Evolutionary conservation across 1,139 yeast genomes (phyloP).

Genomic region (Williopsis jadinii): DNA sequence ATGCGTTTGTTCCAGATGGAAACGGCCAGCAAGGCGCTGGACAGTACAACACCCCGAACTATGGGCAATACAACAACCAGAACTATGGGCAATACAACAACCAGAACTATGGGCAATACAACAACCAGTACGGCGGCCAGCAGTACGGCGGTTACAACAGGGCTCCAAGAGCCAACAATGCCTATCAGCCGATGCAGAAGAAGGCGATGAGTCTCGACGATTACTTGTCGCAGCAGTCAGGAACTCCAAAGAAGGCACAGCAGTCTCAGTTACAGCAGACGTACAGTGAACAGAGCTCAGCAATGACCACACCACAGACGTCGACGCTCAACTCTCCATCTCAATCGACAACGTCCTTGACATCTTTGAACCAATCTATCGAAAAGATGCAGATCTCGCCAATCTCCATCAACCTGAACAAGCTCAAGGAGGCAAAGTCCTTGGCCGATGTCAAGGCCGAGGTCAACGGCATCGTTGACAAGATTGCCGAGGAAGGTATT

Average conservation of each 20-base stretch:
- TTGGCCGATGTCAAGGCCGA: conserved; percentile 61
- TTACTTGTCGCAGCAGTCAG: conserved; percentile 13
- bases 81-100: conserved; percentile 5
- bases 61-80: conserved; percentile 1
- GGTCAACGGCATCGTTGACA: conserved; percentile 48
- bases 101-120: conserved; percentile 4
- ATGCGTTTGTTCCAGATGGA: conserved; percentile 15
- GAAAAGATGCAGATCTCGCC: conserved; percentile 65
- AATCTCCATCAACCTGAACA: conserved; percentile 49
- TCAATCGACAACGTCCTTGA: conserved; percentile 51
- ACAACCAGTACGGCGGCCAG: conserved; percentile 1
- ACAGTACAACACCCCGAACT: conserved; percentile 2
- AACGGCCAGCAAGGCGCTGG: conserved; percentile 3
- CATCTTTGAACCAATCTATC: conserved; percentile 65
- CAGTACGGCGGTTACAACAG: conserved; percentile 4
- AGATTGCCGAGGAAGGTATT: conserved; percentile 40
- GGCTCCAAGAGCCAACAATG: not conserved
- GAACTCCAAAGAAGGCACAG: conserved; percentile 4
- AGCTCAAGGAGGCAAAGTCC: conserved; percentile 49
- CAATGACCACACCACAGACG: conserved; percentile 21
- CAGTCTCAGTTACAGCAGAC: not conserved
- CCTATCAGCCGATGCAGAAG: conserved; percentile 11
- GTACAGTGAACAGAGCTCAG: conserved; percentile 15
- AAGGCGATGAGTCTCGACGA: conserved; percentile 21
- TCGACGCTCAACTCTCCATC: conserved; percentile 21